Base-by-base conservation (phyloP, 352 stramenopile species). In the Phytopythium sindhum region DNA sequence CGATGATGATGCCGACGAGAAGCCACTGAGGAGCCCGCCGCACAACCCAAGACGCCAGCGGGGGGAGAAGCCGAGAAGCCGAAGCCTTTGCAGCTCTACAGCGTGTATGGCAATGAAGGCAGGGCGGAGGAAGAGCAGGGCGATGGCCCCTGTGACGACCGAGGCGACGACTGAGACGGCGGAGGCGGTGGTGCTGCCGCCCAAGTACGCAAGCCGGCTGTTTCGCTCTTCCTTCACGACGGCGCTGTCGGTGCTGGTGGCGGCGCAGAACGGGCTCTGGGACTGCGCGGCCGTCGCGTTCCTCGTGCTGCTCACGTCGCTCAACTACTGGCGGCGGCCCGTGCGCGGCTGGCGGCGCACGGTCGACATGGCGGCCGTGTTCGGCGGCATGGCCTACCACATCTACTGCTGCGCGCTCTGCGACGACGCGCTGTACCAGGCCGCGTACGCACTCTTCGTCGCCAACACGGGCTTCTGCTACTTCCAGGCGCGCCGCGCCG, bases 301-400 rank as follows among this genome's bases (percentile, higher is more conserved):
- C 31, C 58, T 92, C 48, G 83, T 94, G 62, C 73, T 92, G 54
- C 68, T 90, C 61, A 93, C 85, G 67, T 93, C 85, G 65, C 75
- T 94, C 73, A 92, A 94, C 77, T 94, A 91, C 70, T 94, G 83
- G 85, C 85, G 83, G 39, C 58, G 90, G 51, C 85, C 85, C 5
- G 74, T 90, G 23, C 65, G 69, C n/a, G 83, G 85, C 66, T 94
- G 85, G 85, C 85, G 85, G 10, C 85, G 83, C 63, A 83, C 73
- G 0, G 60, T 77, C 61, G 85, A 94, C 71, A 91, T 91, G 78
- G 69, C 68, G 7, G 73, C 81, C 8, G 85, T 94, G 31, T 76
- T 84, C 44, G 52, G 73, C 1, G 82, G 70, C 61, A 81, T 87
- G 12, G 29, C 57, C 45, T 88, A 91, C 72, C 85, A 94, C 65